These are phyloP conservation scores for Aspergillus asperescens DNA, from an alignment of 495 filamentous ascomycete genomes.

Conservation along the genomic window DNA sequence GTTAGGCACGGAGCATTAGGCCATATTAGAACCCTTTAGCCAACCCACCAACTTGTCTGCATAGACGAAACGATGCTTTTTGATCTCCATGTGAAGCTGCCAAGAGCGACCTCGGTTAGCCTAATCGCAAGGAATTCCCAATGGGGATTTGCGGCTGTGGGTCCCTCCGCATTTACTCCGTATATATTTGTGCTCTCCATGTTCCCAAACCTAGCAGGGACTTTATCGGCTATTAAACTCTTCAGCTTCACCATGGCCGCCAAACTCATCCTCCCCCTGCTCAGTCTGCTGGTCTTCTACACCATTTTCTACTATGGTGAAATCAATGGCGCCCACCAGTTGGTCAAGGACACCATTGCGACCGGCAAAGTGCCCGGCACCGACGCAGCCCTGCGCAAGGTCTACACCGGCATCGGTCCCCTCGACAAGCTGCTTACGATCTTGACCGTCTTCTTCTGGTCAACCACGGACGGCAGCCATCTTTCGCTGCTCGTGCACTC, in stretches of 20 bases:
- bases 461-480: constrained; percentile 46
- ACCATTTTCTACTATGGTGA: constrained; percentile 37
- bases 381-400: constrained; percentile 33
- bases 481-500: constrained; percentile 42
- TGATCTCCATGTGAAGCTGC: no score
- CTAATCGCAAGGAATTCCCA: no score
- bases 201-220: neutral
- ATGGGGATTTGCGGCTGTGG: no score
- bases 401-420: constrained; percentile 47
- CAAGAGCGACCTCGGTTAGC: no score
- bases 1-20: no score
- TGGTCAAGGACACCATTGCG: constrained; percentile 25
- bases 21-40: no score
- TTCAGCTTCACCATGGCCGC: constrained; percentile 17
- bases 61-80: no score
- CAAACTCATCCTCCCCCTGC: constrained; percentile 34
- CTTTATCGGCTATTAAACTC: no score
- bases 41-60: no score
- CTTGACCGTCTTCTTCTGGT: constrained; percentile 52
- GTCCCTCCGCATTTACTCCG: no score
- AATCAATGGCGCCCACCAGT: constrained; percentile 36
- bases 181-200: neutral
- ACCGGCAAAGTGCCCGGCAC: constrained; percentile 38
- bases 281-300: constrained; percentile 40
- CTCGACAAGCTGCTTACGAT: constrained; percentile 46